phyloP scores from a whole-genome alignment of 1,284 basidiomycete genomes.

The Boletellus deceptivus region DNA sequence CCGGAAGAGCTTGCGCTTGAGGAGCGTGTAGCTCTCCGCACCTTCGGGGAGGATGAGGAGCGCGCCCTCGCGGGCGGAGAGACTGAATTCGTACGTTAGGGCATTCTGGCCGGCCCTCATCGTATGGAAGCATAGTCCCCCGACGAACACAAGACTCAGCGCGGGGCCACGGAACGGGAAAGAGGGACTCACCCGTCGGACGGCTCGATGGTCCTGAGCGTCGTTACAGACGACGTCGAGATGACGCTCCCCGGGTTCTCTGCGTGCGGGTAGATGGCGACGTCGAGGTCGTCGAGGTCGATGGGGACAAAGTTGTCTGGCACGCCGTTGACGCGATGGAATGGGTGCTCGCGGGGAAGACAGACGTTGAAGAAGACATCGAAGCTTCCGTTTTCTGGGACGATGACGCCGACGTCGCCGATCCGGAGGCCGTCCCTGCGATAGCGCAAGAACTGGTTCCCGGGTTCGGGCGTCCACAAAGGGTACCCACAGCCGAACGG shows the following conservation, averaged over 20 bases:
- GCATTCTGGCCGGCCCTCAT: too few species aligned
- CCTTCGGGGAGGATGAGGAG: background rate
- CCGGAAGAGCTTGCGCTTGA: background rate
- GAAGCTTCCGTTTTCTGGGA: conserved; percentile 23
- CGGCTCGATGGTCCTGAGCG: background rate
- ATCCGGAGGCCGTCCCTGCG: conserved; percentile 21
- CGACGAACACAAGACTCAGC: too few species aligned
- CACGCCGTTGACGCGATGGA: conserved; percentile 12
- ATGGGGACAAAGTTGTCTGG: conserved; percentile 14
- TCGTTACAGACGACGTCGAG: conserved; percentile 6
- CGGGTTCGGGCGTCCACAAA: conserved; percentile 28
- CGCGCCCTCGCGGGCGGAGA: conserved; percentile 18
- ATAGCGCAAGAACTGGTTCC: conserved; percentile 14
- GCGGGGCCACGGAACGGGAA: background rate
- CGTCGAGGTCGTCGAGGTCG: conserved; percentile 5
- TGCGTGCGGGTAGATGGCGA: conserved; percentile 1
- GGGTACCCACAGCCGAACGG: conserved; percentile 28
- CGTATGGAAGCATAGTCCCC: too few species aligned
- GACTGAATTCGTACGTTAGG: conserved; percentile 1
- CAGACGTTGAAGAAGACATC: conserved; percentile 33
- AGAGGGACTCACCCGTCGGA: background rate
- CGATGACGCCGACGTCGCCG: conserved; percentile 29
- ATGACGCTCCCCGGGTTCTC: conserved; percentile 14
- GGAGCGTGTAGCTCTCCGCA: conserved; percentile 6
- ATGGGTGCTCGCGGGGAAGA: conserved; percentile 9